Base-by-base conservation (phyloP, 2,329 filamentous ascomycete species). In the Neocucurbitaria cava region DNA sequence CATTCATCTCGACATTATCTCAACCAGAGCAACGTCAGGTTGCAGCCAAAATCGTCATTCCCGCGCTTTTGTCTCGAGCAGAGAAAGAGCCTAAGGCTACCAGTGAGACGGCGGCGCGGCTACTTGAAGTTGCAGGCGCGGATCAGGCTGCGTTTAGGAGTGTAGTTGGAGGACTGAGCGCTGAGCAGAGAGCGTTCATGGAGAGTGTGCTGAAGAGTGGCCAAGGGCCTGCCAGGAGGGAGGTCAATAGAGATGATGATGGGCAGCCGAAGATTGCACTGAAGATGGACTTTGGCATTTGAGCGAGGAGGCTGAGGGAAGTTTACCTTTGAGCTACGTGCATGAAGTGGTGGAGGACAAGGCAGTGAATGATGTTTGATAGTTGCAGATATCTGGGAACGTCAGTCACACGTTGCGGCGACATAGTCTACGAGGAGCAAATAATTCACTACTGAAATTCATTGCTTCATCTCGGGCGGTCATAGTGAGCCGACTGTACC, bases 251-350 rank as follows among this genome's bases (percentile, higher is more conserved):
- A 24, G 86, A 86, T 45, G 78, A 79, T 43, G 78, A 79, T 44
- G 79, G 76, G 39, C 80, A 82, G 75, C 95, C 95, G 11, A 95
- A 82, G 59, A 99, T 99, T 82, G 92, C 92, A 49, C 77, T 99
- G 71, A 95, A 96, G 83, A 96, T 98, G 90, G 84, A 96, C 75
- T 98, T 99, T 83, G 62, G 63, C 17, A 30, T 21, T 9, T 42
- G 28, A 42, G 23, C 23, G 35, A 3, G 5, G 1, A 6, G 26
- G 51, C 13, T 42, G 21, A 11, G 24, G 40, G 6, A 42, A n/a
- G 20, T 20, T 7, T 26, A 26, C 24, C 9, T 9, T 26, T 26
- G 24, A 9, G 24, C 5, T 9, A 5, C 24, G 9, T 39, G 3
- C 6, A 38, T 9, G 35, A n/a, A 15, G 13, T 7, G 3, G 13